Conservation (phyloP, 805 yeast species). For the Metschnikowia matae region DNA sequence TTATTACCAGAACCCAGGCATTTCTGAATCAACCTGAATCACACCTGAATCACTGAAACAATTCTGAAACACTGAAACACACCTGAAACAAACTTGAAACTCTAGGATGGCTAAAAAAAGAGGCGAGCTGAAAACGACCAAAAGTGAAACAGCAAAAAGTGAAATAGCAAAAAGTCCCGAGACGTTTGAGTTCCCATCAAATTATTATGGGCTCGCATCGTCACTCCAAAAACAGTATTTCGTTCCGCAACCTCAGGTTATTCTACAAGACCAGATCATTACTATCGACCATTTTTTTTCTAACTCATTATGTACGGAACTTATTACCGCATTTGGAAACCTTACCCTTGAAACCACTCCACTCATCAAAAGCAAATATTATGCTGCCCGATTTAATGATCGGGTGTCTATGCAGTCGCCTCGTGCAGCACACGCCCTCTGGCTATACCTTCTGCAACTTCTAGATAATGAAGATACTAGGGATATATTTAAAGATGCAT, state of each 20-base stretch:
- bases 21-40: too few relatives aligned
- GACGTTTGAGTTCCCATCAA: conserved; percentile 19
- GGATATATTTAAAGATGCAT: conserved; percentile 33
- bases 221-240: conserved; percentile 10
- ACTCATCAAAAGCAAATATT: conserved; percentile 43
- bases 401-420: conserved; percentile 41
- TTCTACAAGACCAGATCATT: conserved; percentile 37
- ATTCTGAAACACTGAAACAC: neutral
- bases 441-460: conserved; percentile 38
- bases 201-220: conserved; percentile 12
- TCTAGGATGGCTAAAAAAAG: neutral
- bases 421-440: conserved; percentile 34
- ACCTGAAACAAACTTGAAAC: neutral
- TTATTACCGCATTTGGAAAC: conserved; percentile 29
- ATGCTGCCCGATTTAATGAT: conserved; percentile 58
- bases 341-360: conserved; percentile 45
- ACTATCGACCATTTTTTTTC: conserved; percentile 38
- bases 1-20: neutral
- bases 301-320: conserved; percentile 34
- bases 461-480: conserved; percentile 26
- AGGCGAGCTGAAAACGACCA: too few relatives aligned
- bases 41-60: neutral
- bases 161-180: too few relatives aligned
- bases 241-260: conserved; percentile 20
- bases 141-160: too few relatives aligned